Conservation (phyloP, 257 asterid species). For the Coffea eugenioides region DNA sequence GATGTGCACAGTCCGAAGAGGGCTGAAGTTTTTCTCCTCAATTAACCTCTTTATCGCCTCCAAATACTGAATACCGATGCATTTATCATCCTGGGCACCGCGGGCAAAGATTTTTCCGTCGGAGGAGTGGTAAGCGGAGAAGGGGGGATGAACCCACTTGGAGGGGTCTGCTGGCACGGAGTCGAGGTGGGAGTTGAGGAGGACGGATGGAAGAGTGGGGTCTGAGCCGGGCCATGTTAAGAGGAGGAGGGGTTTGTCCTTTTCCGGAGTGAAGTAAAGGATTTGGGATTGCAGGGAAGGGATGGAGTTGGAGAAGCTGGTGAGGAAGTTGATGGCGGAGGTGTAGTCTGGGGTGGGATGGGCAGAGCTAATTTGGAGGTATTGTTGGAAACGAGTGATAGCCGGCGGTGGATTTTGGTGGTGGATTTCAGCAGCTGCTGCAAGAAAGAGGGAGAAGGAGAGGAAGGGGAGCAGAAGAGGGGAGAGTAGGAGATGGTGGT, state of each 20-base stretch:
- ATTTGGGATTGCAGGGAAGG: slow-evolving; percentile 29
- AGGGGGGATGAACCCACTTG: slow-evolving; percentile 79
- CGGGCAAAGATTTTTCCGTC: slow-evolving; percentile 79
- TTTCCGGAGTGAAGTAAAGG: slow-evolving; percentile 39
- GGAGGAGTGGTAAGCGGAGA: slow-evolving; percentile 54
- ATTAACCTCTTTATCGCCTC: slow-evolving; percentile 59
- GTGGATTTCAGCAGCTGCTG: too few relatives aligned
- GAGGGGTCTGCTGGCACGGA: slow-evolving; percentile 89
- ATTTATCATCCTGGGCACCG: slow-evolving; percentile 95
- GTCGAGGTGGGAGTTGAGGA: slow-evolving; percentile 86
- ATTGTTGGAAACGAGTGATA: slow-evolving; percentile 16
- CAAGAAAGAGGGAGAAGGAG: too few relatives aligned
- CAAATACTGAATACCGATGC: slow-evolving; percentile 74
- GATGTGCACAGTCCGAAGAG: slow-evolving; percentile 56
- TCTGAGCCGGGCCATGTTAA: slow-evolving; percentile 75
- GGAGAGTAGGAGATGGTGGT: too few relatives aligned
- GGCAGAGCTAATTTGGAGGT: slow-evolving; percentile 81
- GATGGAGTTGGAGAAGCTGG: slow-evolving; percentile 58
- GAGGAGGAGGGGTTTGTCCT: slow-evolving; percentile 52
- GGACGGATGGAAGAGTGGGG: slow-evolving; percentile 69
- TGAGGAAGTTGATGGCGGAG: slow-evolving; percentile 60
- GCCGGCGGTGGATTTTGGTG: too few relatives aligned
- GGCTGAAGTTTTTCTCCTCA: slow-evolving; percentile 27
- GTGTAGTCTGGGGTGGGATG: slow-evolving; percentile 79
- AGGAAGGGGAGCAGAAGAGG: too few relatives aligned